Base-by-base conservation (phyloP, 768 basidiomycete species). In the Scleroderma bovista region DNA sequence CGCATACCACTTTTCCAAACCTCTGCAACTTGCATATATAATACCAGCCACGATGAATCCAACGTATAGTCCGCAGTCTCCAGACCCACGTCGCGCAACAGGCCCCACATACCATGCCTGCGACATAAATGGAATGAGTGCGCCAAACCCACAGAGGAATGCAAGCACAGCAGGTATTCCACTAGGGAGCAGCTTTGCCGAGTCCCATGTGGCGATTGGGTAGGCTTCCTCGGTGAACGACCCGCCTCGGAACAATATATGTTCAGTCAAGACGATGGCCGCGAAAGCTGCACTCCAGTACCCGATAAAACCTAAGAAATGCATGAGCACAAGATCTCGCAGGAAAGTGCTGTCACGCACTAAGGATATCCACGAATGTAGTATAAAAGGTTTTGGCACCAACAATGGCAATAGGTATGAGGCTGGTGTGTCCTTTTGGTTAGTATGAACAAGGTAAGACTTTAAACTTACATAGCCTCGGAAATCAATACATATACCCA, bases 101-200 rank as follows among this genome's bases (percentile, higher is more conserved):
- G 86, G 86, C 1, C 88, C 88, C 3, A 69, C 64, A 59, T 79
- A 89, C 79, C 81, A 88, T 12, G 71, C 77, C 58, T 91, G 86
- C 50, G 76, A 69, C 80, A 90, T 90, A 44, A 72, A 79, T 4
- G 84, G 80, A 6, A 88, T 69, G 20, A 83, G 67, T 17, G 87
- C 69, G 7, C 68, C 78, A 47, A 81, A 80, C 3, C 80, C 70
- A 11, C 77, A 69, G 0, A 71, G 48, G 44, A 73, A 72, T 0
- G 87, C 74, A 0, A 71, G 47, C 4, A 86, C 54, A 3, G 85
- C 86, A 3, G 88, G 81, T 19, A 75, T 56, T 2, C 88, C 88
- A 12, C 73, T 68, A 0, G 88, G 87, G 3, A 91, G 73, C 20
- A 65, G 64, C 11, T 57, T 60, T 6, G 78, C 69, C 31, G 69